Evolutionary conservation across 805 yeast species (phyloP).

Genomic region (Torulaspora quercuum): DNA sequence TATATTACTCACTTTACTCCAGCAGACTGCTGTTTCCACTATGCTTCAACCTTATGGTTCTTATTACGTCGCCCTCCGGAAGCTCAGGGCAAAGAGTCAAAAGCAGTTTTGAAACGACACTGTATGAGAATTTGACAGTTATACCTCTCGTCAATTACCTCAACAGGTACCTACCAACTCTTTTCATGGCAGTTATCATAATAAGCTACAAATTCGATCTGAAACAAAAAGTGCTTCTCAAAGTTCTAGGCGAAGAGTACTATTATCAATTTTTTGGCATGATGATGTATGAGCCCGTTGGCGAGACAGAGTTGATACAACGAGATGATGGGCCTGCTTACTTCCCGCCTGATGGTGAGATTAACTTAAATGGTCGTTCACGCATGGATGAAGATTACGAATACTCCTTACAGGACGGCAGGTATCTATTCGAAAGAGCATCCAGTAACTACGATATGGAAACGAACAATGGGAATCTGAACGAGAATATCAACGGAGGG

Average conservation of each 20-base stretch:
- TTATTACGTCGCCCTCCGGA: constrained; percentile 22
- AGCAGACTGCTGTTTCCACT: constrained; percentile 35
- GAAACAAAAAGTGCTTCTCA: constrained; percentile 30
- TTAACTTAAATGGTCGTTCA: constrained; percentile 15
- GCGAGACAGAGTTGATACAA: constrained; percentile 7
- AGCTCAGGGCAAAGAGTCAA: constrained; percentile 11
- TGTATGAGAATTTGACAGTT: constrained; percentile 29
- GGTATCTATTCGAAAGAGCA: constrained; percentile 33
- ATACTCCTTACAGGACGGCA: constrained; percentile 36
- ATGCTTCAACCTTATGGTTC: constrained; percentile 34
- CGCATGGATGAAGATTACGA: constrained; percentile 43
- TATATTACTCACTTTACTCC: constrained; percentile 34
- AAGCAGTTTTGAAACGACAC: constrained; percentile 27
- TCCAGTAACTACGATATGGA: constrained; percentile 23
- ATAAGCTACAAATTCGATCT: constrained; percentile 30
- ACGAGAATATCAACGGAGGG: constrained; percentile 1
- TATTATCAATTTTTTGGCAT: constrained; percentile 36
- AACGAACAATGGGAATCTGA: constrained; percentile 5
- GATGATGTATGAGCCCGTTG: constrained; percentile 30
- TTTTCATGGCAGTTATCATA: constrained; percentile 27
- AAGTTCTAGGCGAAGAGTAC: constrained; percentile 34
- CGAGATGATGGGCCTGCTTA: constrained; percentile 5
- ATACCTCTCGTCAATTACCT: constrained; percentile 31
- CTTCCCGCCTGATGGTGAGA: constrained; percentile 6
- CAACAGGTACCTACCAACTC: constrained; percentile 30